phyloP scores from a whole-genome alignment of 805 yeast species.

The Yarrowia sp. region DNA sequence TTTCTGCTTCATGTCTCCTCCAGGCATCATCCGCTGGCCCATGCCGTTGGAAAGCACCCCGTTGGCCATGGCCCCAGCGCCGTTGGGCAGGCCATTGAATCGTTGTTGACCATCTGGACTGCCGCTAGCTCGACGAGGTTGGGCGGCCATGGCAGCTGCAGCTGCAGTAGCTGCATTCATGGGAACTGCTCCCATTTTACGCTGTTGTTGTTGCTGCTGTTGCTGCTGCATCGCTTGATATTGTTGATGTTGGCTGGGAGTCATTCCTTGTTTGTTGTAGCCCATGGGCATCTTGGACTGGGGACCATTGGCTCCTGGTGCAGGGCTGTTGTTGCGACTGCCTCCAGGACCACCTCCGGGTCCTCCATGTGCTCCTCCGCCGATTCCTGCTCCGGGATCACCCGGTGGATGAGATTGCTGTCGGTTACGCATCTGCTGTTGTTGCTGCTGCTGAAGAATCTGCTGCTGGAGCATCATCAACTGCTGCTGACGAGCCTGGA shows the following conservation, averaged over 20 bases:
- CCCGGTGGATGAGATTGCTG: conserved; percentile 32
- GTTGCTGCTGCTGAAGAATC: conserved; percentile 52
- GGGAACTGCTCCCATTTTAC: conserved; percentile 33
- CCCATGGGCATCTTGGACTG: conserved; percentile 36
- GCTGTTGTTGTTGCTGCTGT: conserved; percentile 34
- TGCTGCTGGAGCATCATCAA: conserved; percentile 51
- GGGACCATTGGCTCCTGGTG: conserved; percentile 27
- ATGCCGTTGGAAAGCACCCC: conserved; percentile 34
- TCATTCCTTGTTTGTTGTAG: conserved; percentile 28
- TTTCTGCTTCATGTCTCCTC: conserved; percentile 37
- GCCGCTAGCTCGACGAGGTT: conserved; percentile 28
- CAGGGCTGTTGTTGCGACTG: conserved; percentile 36
- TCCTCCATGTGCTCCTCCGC: conserved; percentile 12
- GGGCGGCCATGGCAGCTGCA: conserved; percentile 27
- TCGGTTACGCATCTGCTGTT: conserved; percentile 43
- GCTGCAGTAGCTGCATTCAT: conserved; percentile 28
- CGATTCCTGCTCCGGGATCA: conserved; percentile 24
- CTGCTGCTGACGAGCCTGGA: conserved; percentile 72
- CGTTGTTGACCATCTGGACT: conserved; percentile 26
- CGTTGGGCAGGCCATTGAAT: conserved; percentile 33
- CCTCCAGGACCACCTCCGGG: conserved; percentile 15
- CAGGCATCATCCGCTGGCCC: conserved; percentile 38
- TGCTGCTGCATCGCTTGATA: conserved; percentile 34
- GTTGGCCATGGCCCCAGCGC: conserved; percentile 16
- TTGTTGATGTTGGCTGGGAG: conserved; percentile 35